These are phyloP conservation scores for Vitis hybrid DNA, from an alignment of 177 flowering plant species.

Conservation along the genomic window DNA sequence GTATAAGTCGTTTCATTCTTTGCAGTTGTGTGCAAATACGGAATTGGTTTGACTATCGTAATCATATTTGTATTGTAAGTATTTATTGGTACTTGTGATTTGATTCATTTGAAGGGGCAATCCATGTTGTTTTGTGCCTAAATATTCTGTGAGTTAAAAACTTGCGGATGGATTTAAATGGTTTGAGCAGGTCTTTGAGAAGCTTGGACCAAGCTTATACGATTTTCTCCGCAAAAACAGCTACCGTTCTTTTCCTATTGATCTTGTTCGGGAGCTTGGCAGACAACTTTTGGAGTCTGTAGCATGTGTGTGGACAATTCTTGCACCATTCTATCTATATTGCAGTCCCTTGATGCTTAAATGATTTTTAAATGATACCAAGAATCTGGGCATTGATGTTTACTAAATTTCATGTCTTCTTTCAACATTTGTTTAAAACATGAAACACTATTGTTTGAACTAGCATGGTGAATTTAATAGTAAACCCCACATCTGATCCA, in stretches of 20 bases:
- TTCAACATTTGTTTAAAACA: constrained; percentile 1
- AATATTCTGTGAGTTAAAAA: constrained; percentile 61
- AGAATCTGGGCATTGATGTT: neutral
- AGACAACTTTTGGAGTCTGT: constrained; percentile 93
- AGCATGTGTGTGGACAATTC: constrained; percentile 84
- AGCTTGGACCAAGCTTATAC: constrained; percentile 94
- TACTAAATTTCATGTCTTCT: neutral
- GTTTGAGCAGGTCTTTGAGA: constrained; percentile 87
- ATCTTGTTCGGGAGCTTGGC: constrained; percentile 92
- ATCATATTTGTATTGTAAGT: constrained; percentile 95
- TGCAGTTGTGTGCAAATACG: constrained; percentile 97
- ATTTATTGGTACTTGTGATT: constrained; percentile 44
- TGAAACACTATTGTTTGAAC: constrained; percentile 3
- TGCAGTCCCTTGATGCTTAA: constrained; percentile 16
- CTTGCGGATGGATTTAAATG: constrained; percentile 67
- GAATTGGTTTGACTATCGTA: constrained; percentile 97
- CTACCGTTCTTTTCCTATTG: constrained; percentile 84
- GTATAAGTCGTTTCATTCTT: constrained; percentile 62
- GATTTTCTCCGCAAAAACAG: constrained; percentile 90
- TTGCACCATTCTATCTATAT: constrained; percentile 37
- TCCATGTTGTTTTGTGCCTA: constrained; percentile 34
- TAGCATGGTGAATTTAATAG: neutral
- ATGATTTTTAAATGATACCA: neutral
- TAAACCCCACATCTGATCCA: constrained; percentile 6
- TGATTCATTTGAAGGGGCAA: constrained; percentile 47